Percentiles rank a stretch among this genome's conserved stretches.
Conservation (phyloP, 768 basidiomycete genomes). For the Boletus reticuloceps region DNA sequence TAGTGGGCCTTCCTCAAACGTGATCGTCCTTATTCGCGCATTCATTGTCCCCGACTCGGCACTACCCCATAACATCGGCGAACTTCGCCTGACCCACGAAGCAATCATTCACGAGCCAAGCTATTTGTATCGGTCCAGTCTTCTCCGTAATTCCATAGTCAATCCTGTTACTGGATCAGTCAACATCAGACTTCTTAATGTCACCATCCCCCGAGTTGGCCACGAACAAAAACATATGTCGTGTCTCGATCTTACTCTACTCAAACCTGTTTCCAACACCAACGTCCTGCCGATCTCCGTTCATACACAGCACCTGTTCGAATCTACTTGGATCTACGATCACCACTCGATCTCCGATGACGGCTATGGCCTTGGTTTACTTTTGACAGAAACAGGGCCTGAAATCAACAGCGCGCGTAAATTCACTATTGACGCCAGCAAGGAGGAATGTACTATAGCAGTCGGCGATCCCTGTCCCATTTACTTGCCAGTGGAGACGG, state of each 20-base stretch:
- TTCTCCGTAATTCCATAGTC: not conserved
- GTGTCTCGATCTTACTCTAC: not conserved
- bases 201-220: not conserved
- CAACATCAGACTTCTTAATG: not conserved
- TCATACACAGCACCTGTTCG: not conserved
- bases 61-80: not conserved
- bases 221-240: not conserved
- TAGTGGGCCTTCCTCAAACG: not conserved
- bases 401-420: not conserved
- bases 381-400: not conserved
- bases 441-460: not conserved
- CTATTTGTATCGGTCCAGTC: not conserved
- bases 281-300: not conserved
- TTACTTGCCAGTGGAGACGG: not conserved
- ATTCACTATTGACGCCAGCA: not conserved
- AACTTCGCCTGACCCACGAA: not conserved
- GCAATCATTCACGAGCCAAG: not conserved
- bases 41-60: not conserved
- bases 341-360: not conserved
- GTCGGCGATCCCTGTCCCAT: not conserved
- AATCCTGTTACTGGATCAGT: not conserved
- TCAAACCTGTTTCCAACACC: not conserved
- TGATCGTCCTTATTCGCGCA: not conserved
- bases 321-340: not conserved
- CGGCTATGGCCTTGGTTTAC: not conserved